phyloP scores from a whole-genome alignment of 2,329 filamentous ascomycete species.

The Cladosporium sp. region DNA sequence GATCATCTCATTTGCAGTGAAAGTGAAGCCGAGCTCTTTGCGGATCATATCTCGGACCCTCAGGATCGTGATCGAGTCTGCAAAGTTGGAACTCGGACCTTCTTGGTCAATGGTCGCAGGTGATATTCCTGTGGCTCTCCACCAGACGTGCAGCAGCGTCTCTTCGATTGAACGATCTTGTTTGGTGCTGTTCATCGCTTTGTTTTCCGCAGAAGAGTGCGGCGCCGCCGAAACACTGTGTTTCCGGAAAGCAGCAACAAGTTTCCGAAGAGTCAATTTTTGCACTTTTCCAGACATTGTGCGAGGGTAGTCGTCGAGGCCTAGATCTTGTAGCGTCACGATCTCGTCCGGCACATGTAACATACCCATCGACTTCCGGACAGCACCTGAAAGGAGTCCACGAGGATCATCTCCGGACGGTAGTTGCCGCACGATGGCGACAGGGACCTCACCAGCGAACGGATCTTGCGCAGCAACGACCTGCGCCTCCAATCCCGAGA shows the following conservation, averaged over 20 bases:
- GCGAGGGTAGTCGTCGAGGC: slow-evolving; percentile 26
- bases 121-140: neutral
- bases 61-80: slow-evolving; percentile 22
- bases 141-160: neutral
- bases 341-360: slow-evolving; percentile 25
- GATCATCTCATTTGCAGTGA: neutral
- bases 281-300: slow-evolving; percentile 24
- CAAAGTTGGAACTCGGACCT: slow-evolving; percentile 19
- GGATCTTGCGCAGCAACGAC: slow-evolving; percentile 26
- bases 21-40: neutral
- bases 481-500: slow-evolving; percentile 18
- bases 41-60: slow-evolving; percentile 18
- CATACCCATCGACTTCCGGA: slow-evolving; percentile 19
- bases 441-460: slow-evolving; percentile 27
- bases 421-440: slow-evolving; percentile 23
- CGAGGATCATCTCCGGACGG: neutral
- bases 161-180: neutral
- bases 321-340: slow-evolving; percentile 20
- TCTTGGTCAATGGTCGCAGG: neutral
- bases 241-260: slow-evolving; percentile 17
- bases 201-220: too few species aligned
- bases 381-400: slow-evolving; percentile 10
- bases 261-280: slow-evolving; percentile 22
- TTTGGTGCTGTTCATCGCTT: neutral
- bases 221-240: neutral